These are phyloP conservation scores for Oryza meridionalis DNA, from an alignment of 176 grass and related monocot genomes.

Conservation along the genomic window DNA sequence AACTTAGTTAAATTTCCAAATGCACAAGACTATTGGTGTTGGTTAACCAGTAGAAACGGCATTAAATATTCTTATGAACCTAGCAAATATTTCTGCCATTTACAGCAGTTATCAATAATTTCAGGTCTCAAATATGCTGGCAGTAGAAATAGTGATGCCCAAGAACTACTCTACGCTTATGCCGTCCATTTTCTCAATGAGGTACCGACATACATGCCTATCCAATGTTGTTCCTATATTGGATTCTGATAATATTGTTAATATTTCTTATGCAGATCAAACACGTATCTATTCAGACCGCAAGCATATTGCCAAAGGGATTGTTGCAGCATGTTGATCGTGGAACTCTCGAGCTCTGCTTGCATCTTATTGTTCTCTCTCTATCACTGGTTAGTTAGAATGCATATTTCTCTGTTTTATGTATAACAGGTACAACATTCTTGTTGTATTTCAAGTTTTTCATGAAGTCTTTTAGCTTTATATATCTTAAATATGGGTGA, in stretches of 20 bases:
- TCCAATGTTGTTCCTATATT: slow-evolving; percentile 36
- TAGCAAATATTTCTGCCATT: slow-evolving; percentile 36
- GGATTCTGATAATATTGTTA: background rate
- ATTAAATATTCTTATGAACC: slow-evolving; percentile 10
- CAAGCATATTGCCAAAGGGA: slow-evolving; percentile 70
- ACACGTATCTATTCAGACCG: slow-evolving; percentile 58
- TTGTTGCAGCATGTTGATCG: slow-evolving; percentile 87
- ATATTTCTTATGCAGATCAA: slow-evolving; percentile 72
- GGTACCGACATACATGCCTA: slow-evolving; percentile 37
- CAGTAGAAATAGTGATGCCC: slow-evolving; percentile 87
- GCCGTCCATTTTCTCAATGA: slow-evolving; percentile 86
- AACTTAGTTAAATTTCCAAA: slow-evolving; percentile 14
- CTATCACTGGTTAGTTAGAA: slow-evolving; percentile 75
- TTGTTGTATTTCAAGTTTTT: background rate
- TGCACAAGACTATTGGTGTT: slow-evolving; percentile 3
- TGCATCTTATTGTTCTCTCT: slow-evolving; percentile 90
- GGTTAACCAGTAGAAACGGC: slow-evolving; percentile 6
- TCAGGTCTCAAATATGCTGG: slow-evolving; percentile 94
- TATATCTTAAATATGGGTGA: background rate
- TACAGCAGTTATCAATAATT: slow-evolving; percentile 28
- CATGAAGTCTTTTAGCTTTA: slow-evolving; percentile 6
- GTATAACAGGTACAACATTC: slow-evolving; percentile 22
- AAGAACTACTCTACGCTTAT: slow-evolving; percentile 83
- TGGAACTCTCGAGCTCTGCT: slow-evolving; percentile 80
- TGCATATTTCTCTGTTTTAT: slow-evolving; percentile 12